Evolutionary conservation across 1,284 basidiomycete species (phyloP).

Genomic region (Trichosporon ovoides): DNA sequence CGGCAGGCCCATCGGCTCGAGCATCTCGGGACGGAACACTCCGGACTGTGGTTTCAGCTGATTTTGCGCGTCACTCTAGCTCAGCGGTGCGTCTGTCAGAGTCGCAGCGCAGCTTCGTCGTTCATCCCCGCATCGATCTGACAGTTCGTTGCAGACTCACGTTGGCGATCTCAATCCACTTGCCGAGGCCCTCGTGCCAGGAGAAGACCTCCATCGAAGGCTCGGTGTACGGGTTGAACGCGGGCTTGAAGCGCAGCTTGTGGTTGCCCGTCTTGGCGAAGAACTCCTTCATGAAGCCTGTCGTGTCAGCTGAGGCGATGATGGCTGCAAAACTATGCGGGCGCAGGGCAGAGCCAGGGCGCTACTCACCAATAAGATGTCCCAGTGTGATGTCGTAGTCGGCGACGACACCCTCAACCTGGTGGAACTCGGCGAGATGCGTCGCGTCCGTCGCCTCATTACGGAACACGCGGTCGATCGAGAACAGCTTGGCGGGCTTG

Average conservation of each 20-base stretch:
- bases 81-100: too few relatives aligned
- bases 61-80: too few relatives aligned
- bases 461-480: constrained; percentile 96
- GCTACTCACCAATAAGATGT: constrained; percentile 78
- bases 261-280: constrained; percentile 97
- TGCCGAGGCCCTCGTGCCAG: constrained; percentile 87
- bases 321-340: too few relatives aligned
- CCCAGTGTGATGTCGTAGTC: constrained; percentile 92
- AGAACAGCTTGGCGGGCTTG: constrained; percentile 93
- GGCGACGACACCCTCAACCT: constrained; percentile 98
- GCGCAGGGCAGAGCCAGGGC: too few relatives aligned
- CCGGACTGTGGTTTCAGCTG: constrained; percentile 63
- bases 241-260: constrained; percentile 90
- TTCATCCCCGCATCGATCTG: not conserved
- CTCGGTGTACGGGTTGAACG: constrained; percentile 77
- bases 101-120: too few relatives aligned
- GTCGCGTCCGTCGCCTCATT: constrained; percentile 99
- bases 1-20: constrained; percentile 97
- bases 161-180: constrained; percentile 85
- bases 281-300: constrained; percentile 97
- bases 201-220: constrained; percentile 99
- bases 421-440: constrained; percentile 99
- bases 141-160: constrained; percentile 25
- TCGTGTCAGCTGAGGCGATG: too few relatives aligned
- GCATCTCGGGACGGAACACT: constrained; percentile 99